Evolutionary conservation across 192 early-diverging fungal genomes (phyloP), one percentile per base, ranked within the genome.

Genomic region (Diversispora eburnea): DNA sequence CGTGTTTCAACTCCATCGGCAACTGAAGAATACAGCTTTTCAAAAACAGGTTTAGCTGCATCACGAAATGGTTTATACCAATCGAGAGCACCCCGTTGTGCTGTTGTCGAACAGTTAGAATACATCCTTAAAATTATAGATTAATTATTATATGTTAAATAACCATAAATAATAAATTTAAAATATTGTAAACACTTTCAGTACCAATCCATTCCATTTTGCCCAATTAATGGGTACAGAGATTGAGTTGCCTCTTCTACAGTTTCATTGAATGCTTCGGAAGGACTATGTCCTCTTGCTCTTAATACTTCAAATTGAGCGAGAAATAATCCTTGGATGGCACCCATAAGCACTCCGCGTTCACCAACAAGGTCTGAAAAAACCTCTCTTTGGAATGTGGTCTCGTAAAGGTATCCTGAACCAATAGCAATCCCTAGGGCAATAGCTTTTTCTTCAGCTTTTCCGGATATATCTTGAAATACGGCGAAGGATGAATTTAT

Each of bases 171-270:
- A 13, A 7, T n/a, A 43, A 43, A 56, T 57, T 9, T 43, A 67
- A n/a, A 5, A 57, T 2, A 56, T 22, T 17, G 13, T 64, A 22
- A n/a, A 45, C 39, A 39, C 8, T 12, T 9, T 22, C 47, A 48
- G 45, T 60, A 67, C 77, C 78, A 77, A 84, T 95, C 92, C 94
- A 97, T 96, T 72, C 96, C 96, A 77, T 94, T 92, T 81, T 92
- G 92, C 77, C 93, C 93, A 76, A 98, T 92, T 77, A 98, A 86
- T 20, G 96, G 96, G 83, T 95, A 95, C 68, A 98, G 86, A 55
- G 96, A 98, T 83, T 98, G 95, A 9, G 96, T 98, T 55, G 94
- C 96, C 81, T 98, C 96, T 86, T 98, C 96, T 72, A 98, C 96
- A 70, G 96, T 98, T 85, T 98, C 96, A 87, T 98, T 98, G 89